Evolutionary conservation across 75 land plant species (phyloP), one percentile per base, ranked within the genome.

Genomic region (Chamaecyparis obtusa): DNA sequence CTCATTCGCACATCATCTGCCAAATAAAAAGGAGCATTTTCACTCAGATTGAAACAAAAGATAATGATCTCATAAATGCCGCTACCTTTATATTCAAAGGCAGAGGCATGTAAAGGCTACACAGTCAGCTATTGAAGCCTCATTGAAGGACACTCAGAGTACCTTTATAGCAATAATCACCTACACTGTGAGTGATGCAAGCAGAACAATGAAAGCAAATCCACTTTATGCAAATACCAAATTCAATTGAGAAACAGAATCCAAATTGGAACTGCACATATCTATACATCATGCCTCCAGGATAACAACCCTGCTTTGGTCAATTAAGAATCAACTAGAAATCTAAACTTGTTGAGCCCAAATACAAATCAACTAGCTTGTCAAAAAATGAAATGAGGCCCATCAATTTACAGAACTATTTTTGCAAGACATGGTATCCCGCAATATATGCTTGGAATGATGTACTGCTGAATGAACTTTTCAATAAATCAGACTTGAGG

Each of bases 381-480:
- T 33, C 76, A 74, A 74, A 33, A 74, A 74, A 11, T 11, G 33
- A 74, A 74, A 74, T 33, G 15, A 32, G 16, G 36, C 36, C 76
- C 76, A 74, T 74, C 76, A 30, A 74, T 74, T 74, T 74, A 33
- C 76, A 74, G 76, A 74, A 74, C 76, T 74, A 74, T 33, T 74
- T 39, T 33, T 74, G 76, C 16, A 74, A 74, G 76, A 32, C 13
- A 5, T 15, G 33, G 3, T 33, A 74, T 30, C 75, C 35, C 35
- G 76, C 76, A 72, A 72, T 32, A 33, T 32, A 72, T 11, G 36
- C 36, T 74, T 74, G 76, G 76, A 74, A 74, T 33, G 36, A 74
- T 74, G 76, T 11, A 74, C 33, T 33, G 36, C 76, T 74, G 76
- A 74, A 74, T 2, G 16, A 74, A 33, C 76, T 32, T 74, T 74